Evolutionary conservation across 2,329 filamentous ascomycete species (phyloP), one percentile per base, ranked within the genome.

Genomic region (Grosmannia huntii): DNA sequence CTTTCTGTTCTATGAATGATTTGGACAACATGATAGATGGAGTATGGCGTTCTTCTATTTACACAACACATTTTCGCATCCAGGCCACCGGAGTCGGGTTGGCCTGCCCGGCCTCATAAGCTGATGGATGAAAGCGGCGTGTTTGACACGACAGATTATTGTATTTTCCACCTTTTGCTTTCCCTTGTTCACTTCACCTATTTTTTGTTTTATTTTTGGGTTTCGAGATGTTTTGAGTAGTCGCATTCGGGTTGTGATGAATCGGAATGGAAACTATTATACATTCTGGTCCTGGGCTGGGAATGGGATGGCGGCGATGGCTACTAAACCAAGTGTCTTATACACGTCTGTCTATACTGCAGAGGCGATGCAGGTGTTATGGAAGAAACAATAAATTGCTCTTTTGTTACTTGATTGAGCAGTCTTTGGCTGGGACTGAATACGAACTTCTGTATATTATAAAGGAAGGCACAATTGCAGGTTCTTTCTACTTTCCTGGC

Each of bases 21-120:
- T 36, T 49, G 54, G 36, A 31, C 19, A 27, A 31, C 28, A 56
- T 38, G 44, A 57, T 51, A 57, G 55, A 57, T 21, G 55, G 55
- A 16, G 31, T 41, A 38, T 19, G 55, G 55, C 48, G 46, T 57
- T 51, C 21, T 41, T 28, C 28, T 21, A 21, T 51, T 51, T 19
- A 23, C 38, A 27, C 28, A n/a, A 11, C 28, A 7, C 51, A 33
- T 33, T 31, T 33, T 36, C 16, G 51, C 31, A 21, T 21, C 31
- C 51, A 36, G 28, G 38, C 38, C 38, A 41, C 38, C 38, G 14
- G 38, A 41, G 6, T 14, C 12, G 38, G 38, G 19, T 41, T 16
- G 38, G 38, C 19, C 19, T 25, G 10, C 23, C 12, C 41, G 36
- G 36, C 12, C 53, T 19, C 16, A 16, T 9, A 28, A 53, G 51